Conservation (phyloP, 805 yeast genomes). For the Candida glaebosa region DNA sequence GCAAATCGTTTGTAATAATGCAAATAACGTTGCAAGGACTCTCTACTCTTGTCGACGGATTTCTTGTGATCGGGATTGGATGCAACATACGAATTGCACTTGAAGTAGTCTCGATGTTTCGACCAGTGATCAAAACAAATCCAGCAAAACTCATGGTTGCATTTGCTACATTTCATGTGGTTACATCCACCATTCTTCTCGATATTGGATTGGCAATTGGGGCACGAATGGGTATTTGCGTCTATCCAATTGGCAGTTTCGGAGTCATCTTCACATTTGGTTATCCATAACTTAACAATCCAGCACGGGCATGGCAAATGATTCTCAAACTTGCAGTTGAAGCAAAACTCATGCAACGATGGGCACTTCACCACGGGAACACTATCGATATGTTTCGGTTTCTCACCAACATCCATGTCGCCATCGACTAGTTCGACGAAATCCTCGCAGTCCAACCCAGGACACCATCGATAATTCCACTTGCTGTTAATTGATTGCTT, state of each 20-base stretch:
- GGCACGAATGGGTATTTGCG: conserved; percentile 82
- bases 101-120: conserved; percentile 62
- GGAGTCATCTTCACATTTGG: conserved; percentile 79
- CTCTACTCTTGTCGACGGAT: conserved; percentile 39
- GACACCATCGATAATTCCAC: conserved; percentile 68
- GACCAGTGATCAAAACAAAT: conserved; percentile 78
- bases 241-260: conserved; percentile 87
- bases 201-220: conserved; percentile 72
- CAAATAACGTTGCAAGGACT: conserved; percentile 60
- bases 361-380: conserved; percentile 72
- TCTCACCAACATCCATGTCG: conserved; percentile 6
- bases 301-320: conserved; percentile 86
- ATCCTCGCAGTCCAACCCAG: conserved; percentile 72
- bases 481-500: conserved; percentile 48
- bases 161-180: conserved; percentile 86
- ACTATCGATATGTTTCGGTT: conserved; percentile 6
- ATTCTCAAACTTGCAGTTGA: conserved; percentile 66
- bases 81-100: conserved; percentile 54
- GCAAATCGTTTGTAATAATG: conserved; percentile 73
- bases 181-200: conserved; percentile 97
- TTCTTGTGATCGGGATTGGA: conserved; percentile 38
- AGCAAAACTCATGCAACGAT: conserved; percentile 72
- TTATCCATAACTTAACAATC: conserved; percentile 66
- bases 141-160: conserved; percentile 88
- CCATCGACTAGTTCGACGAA: conserved; percentile 41